Percentiles rank a stretch among this genome's conserved stretches.
Evolutionary conservation across 202 grass and related monocot species (phyloP).

Genomic region (Miscanthus sacchariflorus): DNA sequence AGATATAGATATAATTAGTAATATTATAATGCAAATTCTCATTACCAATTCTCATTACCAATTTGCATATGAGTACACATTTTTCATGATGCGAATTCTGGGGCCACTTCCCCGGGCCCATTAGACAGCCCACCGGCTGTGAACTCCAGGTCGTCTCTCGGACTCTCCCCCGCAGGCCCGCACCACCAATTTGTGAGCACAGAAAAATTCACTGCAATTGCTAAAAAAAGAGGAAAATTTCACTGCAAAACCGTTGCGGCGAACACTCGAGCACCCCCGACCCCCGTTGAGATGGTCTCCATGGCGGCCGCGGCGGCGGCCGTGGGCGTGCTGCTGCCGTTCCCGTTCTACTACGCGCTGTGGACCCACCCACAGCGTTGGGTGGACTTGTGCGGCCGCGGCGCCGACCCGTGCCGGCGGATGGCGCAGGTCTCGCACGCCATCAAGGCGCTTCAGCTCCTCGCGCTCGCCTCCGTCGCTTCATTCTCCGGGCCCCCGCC

Average conservation of each 20-base stretch:
- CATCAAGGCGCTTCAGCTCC: constrained; percentile 78
- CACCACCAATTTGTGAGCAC: no score
- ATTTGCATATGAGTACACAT: neutral
- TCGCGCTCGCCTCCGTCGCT: constrained; percentile 78
- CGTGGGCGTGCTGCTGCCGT: constrained; percentile 68
- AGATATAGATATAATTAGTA: no score
- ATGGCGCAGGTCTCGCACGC: constrained; percentile 93
- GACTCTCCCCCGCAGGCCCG: neutral
- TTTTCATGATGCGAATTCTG: neutral
- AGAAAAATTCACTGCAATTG: neutral
- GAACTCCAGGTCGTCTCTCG: neutral
- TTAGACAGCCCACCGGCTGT: neutral
- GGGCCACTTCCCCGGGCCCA: neutral
- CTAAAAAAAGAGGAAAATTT: neutral
- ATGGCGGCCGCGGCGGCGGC: constrained; percentile 29
- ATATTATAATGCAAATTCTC: no score
- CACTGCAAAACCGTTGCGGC: neutral
- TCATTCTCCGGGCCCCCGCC: constrained; percentile 73
- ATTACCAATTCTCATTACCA: no score
- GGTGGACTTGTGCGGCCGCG: constrained; percentile 77
- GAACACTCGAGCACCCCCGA: neutral
- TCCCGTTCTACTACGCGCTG: constrained; percentile 87
- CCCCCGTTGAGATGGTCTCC: neutral
- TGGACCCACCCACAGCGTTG: constrained; percentile 81
- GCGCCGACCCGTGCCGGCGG: constrained; percentile 72